Base-by-base conservation (phyloP, 2,329 filamentous ascomycete genomes). In the Claviceps fusiformis region DNA sequence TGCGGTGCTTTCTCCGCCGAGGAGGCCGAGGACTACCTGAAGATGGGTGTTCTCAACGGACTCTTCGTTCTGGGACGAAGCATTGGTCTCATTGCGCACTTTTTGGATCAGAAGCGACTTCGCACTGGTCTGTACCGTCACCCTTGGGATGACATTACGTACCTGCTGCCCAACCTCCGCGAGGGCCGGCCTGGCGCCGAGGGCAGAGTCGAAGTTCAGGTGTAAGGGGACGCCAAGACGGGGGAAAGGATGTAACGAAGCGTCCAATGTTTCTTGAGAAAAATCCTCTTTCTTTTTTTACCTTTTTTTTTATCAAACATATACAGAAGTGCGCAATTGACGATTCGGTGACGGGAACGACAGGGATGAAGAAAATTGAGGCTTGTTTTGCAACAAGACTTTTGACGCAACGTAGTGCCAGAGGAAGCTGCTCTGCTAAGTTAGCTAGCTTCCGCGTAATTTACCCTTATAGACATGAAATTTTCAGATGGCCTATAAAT, bases 11-110 rank as follows among this genome's bases (percentile, higher is more conserved):
- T 98, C 82, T 92, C 86, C 62, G 72, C 83, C 51, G 93, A 98
- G 75, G 93, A 98, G 79, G 91, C 91, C 53, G 93, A 98, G 76
- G 93, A 98, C 74, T 98, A 98, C 82, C 85, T 98, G 70, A 83
- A 85, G 74, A 98, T 97, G 91, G 93, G 93, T 82, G 93, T 98
- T 51, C 85, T 98, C 66, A 98, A 98, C 82, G 93, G 93, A 79
- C 87, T 98, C 59, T 98, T 98, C 80, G 93, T 98, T 50, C 84
- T 98, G 58, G 93, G 93, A 69, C 87, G 93, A 70, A 89, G 83
- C 73, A 98, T 98, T 68, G 93, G 93, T 88, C 81, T 98, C 63
- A 98, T 98, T 86, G 93, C 93, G 68, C 93, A 98, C 77, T 97
- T 92, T 82, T 85, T 98, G 67, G 93, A 98, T 78, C 93, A 98